phyloP scores from a whole-genome alignment of 305 asterid genomes.

The Solanum chacoense region DNA sequence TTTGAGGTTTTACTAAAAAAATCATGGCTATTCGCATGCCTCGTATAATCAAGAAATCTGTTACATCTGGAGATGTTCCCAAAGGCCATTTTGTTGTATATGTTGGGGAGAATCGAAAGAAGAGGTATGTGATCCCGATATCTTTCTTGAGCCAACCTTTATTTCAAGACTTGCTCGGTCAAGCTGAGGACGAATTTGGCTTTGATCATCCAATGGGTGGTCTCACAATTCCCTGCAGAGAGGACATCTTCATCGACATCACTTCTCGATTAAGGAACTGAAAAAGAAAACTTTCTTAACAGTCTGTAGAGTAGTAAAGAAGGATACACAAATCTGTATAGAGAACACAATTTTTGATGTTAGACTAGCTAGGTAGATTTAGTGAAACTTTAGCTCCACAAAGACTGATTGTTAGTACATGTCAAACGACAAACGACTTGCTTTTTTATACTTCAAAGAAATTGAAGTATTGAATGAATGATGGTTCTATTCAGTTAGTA shows the following conservation, averaged over 20 bases:
- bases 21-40: background rate
- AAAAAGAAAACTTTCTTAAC: background rate
- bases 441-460: background rate
- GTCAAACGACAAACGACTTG: background rate
- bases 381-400: background rate
- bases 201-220: background rate
- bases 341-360: background rate
- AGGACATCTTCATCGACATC: constrained; percentile 48
- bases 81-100: background rate
- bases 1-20: background rate
- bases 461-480: background rate
- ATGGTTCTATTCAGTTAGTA: background rate
- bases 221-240: constrained; percentile 28
- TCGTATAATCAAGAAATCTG: background rate
- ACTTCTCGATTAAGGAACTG: constrained; percentile 22
- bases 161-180: background rate
- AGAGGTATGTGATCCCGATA: background rate
- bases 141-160: background rate
- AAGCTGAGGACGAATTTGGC: background rate
- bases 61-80: background rate
- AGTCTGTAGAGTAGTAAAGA: background rate
- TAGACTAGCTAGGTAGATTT: background rate
- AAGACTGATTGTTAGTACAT: background rate
- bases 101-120: background rate
- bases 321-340: background rate